Percentiles rank a stretch among this genome's conserved stretches.
phyloP scores from a whole-genome alignment of 75 land plant genomes.

The Cryptomeria japonica region DNA sequence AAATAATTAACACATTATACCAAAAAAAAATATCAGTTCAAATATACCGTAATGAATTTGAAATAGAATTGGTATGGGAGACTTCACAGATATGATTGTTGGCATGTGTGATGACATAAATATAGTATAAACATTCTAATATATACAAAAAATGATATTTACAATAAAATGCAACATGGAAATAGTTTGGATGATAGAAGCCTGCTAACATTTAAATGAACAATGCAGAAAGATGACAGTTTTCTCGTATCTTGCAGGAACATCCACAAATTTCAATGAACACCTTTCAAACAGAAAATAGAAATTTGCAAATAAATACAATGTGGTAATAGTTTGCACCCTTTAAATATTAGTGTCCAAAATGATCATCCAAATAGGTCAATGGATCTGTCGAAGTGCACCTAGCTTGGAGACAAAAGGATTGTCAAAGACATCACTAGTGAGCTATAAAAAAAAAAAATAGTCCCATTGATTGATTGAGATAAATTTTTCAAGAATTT shows the following conservation, averaged over 20 bases:
- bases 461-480: neutral
- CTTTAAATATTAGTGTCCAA: too few species aligned
- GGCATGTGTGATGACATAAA: neutral
- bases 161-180: too few species aligned
- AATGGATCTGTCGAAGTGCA: too few species aligned
- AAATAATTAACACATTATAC: neutral
- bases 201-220: neutral
- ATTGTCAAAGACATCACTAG: too few species aligned
- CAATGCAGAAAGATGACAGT: neutral
- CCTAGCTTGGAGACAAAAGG: too few species aligned
- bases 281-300: neutral
- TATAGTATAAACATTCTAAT: neutral
- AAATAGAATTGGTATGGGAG: neutral
- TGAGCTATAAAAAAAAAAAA: too few species aligned
- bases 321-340: neutral
- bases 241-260: neutral
- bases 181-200: too few species aligned
- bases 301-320: neutral
- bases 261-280: neutral
- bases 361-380: too few species aligned
- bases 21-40: neutral
- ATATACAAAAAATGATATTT: neutral
- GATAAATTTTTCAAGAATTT: neutral
- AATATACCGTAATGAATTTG: neutral
- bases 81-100: neutral